These are phyloP conservation scores for Sordaria brevicollis DNA, from an alignment of 495 filamentous ascomycete species.

Conservation along the genomic window DNA sequence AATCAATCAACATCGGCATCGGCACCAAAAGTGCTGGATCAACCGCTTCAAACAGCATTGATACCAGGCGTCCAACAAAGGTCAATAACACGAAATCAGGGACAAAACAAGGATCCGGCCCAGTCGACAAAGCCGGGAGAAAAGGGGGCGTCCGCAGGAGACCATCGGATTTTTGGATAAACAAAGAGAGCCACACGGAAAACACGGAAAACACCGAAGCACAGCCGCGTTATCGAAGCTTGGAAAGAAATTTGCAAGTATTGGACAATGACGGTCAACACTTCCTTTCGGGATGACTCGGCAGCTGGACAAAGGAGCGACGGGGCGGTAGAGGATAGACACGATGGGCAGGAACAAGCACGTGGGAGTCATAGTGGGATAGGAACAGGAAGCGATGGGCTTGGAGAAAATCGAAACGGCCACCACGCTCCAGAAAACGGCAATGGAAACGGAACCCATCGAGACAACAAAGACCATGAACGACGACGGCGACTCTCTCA, in stretches of 20 bases:
- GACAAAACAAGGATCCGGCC: background rate
- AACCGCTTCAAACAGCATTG: background rate
- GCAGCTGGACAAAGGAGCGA: background rate
- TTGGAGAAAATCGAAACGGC: background rate
- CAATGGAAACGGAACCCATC: background rate
- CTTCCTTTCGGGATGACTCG: background rate
- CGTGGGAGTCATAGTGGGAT: background rate
- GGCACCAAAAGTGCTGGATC: background rate
- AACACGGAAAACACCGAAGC: background rate
- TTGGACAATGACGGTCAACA: background rate
- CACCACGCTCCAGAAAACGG: background rate
- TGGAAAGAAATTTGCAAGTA: background rate
- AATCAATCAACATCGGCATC: background rate
- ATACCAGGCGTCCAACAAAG: background rate
- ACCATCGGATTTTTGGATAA: background rate
- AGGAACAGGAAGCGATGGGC: background rate
- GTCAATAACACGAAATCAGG: background rate
- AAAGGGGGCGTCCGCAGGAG: background rate
- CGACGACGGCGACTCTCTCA: background rate
- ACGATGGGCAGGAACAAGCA: background rate
- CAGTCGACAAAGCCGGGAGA: background rate
- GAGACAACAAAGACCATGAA: background rate
- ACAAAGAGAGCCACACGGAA: background rate
- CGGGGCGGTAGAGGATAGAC: background rate
- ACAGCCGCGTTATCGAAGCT: background rate